A percentile compares a stretch with the other conserved stretches of the same genome.
Conservation (phyloP, 1,284 basidiomycete species). For the Xanthoconium separans region DNA sequence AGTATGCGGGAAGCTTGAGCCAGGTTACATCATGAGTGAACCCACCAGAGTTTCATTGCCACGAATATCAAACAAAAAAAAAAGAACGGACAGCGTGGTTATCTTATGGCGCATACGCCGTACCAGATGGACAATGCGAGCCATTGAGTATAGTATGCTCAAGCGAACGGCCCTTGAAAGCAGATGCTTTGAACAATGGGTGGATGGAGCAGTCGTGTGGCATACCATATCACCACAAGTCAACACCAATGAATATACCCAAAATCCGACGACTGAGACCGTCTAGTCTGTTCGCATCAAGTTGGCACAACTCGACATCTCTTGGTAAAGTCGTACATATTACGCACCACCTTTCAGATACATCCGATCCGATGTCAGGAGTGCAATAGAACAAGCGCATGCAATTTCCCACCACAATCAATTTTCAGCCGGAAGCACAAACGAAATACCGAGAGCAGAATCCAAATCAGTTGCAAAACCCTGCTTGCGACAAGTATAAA, state of each 20-base stretch:
- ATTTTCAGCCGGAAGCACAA: slow-evolving; percentile 18
- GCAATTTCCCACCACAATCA: slow-evolving; percentile 25
- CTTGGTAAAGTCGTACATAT: not conserved
- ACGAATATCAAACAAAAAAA: slow-evolving; percentile 7
- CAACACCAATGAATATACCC: slow-evolving; percentile 5
- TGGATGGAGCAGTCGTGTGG: not conserved
- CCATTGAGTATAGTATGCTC: slow-evolving; percentile 26
- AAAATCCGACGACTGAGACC: slow-evolving; percentile 12
- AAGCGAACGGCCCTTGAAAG: slow-evolving; percentile 22
- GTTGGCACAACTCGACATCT: not conserved
- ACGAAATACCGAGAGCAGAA: slow-evolving; percentile 17
- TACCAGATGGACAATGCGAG: slow-evolving; percentile 16
- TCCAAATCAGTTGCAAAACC: slow-evolving; percentile 12
- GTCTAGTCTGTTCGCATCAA: slow-evolving; percentile 4
- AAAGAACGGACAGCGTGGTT: slow-evolving; percentile 3
- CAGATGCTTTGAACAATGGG: slow-evolving; percentile 1
- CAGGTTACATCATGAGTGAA: slow-evolving; percentile 7
- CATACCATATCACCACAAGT: slow-evolving; percentile 19
- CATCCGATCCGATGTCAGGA: slow-evolving; percentile 16
- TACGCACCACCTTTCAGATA: slow-evolving; percentile 16
- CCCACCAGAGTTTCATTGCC: slow-evolving; percentile 11
- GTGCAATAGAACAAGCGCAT: slow-evolving; percentile 9
- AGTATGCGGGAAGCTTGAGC: slow-evolving; percentile 6
- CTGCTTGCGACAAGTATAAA: slow-evolving; percentile 5
- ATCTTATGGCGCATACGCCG: slow-evolving; percentile 9